Evolutionary conservation across 2,329 filamentous ascomycete species (phyloP).

Genomic region (Aspergillus sp.): DNA sequence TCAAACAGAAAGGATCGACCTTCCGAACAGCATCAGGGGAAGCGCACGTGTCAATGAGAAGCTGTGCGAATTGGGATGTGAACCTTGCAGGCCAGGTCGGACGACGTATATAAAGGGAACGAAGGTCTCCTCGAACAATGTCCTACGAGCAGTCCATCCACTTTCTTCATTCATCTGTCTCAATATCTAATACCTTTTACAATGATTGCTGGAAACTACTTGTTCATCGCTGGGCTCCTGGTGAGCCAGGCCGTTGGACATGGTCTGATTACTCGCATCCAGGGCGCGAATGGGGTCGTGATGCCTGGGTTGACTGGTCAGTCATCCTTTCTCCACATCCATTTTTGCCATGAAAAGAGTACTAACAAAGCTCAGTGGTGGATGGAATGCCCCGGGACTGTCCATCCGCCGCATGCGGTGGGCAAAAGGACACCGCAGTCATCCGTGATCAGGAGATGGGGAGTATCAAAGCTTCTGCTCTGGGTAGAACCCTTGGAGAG

Average conservation of each 20-base stretch:
- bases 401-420: constrained; percentile 59
- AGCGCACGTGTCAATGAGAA: too few relatives aligned
- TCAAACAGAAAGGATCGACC: too few relatives aligned
- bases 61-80: too few relatives aligned
- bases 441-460: constrained; percentile 62
- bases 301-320: constrained; percentile 61
- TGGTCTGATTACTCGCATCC: constrained; percentile 57
- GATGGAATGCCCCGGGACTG: constrained; percentile 70
- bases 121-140: too few relatives aligned
- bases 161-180: not conserved
- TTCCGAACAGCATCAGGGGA: too few relatives aligned
- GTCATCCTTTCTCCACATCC: not conserved
- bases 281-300: constrained; percentile 61
- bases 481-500: constrained; percentile 63
- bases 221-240: constrained; percentile 1
- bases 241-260: constrained; percentile 52
- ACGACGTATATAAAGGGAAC: too few relatives aligned
- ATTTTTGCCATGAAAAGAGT: not conserved
- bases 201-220: not conserved
- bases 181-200: not conserved
- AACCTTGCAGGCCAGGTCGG: too few relatives aligned
- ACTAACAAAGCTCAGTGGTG: constrained; percentile 43
- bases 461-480: constrained; percentile 54
- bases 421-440: constrained; percentile 70
- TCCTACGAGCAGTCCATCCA: not conserved